A percentile compares a stretch with the other conserved stretches of the same genome.
Evolutionary conservation across 2,329 filamentous ascomycete genomes (phyloP).

Genomic region (Ceratocystis eucalypticola): DNA sequence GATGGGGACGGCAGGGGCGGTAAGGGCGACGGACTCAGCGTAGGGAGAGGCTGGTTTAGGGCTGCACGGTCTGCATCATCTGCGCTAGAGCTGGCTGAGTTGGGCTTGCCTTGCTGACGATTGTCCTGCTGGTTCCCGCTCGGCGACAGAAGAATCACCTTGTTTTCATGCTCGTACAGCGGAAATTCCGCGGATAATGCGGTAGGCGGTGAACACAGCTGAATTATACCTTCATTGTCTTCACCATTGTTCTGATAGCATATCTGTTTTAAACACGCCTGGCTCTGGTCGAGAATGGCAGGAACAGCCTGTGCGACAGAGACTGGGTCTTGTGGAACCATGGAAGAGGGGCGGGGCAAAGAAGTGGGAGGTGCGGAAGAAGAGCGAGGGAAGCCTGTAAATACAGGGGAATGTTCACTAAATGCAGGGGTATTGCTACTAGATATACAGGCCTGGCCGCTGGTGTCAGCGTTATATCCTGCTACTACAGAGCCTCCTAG

Average conservation of each 20-base stretch:
- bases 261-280: conserved; percentile 3
- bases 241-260: not conserved
- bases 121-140: not conserved
- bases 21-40: not conserved
- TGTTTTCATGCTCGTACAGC: not conserved
- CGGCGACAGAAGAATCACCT: not conserved
- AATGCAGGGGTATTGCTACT: not conserved
- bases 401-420: not conserved
- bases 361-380: not conserved
- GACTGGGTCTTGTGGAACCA: conserved; percentile 2
- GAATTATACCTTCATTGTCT: not conserved
- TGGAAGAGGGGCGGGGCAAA: not conserved
- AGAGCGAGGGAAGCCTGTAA: not conserved
- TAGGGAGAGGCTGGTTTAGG: not conserved
- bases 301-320: conserved; percentile 4
- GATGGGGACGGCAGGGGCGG: not conserved
- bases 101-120: not conserved
- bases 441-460: not conserved
- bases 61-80: not conserved
- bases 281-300: conserved; percentile 6
- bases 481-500: too few relatives aligned
- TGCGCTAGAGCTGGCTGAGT: not conserved
- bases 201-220: not conserved
- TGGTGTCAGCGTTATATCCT: too few relatives aligned
- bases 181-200: not conserved